Evolutionary conservation across 306 rosid species (phyloP).

Genomic region (Benincasa hispida): DNA sequence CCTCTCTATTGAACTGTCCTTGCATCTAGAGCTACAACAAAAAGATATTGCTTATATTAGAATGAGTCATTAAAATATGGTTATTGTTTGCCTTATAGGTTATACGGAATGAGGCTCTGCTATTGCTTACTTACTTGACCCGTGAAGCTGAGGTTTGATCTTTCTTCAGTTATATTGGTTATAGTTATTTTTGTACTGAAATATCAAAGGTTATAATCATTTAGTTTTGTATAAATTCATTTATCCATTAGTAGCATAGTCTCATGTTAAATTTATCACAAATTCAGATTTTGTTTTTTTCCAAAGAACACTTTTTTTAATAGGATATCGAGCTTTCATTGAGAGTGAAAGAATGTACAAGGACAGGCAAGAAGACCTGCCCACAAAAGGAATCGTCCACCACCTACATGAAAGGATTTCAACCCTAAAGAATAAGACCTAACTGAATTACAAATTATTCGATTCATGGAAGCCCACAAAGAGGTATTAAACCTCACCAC

Average conservation of each 20-base stretch:
- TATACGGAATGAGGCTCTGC: constrained; percentile 82
- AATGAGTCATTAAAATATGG: background rate
- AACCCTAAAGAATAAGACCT: too few species aligned
- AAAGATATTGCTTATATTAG: background rate
- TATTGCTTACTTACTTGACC: constrained; percentile 81
- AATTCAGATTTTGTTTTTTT: background rate
- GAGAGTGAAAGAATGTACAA: too few species aligned
- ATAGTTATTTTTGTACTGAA: background rate
- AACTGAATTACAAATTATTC: too few species aligned
- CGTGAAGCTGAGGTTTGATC: constrained; percentile 86
- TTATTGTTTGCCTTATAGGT: constrained; percentile 39
- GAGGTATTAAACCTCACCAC: too few species aligned
- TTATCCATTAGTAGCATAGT: background rate
- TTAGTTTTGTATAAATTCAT: background rate
- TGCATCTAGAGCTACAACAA: background rate
- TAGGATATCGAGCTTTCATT: too few species aligned
- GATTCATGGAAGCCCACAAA: too few species aligned
- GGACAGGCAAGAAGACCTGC: too few species aligned
- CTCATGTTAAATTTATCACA: background rate
- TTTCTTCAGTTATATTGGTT: constrained; percentile 3
- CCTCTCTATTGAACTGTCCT: background rate
- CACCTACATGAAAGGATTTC: too few species aligned
- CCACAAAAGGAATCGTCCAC: too few species aligned
- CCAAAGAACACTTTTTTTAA: background rate
- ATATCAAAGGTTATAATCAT: background rate